Evolutionary conservation across 306 rosid species (phyloP).

Genomic region (Prunus mira): DNA sequence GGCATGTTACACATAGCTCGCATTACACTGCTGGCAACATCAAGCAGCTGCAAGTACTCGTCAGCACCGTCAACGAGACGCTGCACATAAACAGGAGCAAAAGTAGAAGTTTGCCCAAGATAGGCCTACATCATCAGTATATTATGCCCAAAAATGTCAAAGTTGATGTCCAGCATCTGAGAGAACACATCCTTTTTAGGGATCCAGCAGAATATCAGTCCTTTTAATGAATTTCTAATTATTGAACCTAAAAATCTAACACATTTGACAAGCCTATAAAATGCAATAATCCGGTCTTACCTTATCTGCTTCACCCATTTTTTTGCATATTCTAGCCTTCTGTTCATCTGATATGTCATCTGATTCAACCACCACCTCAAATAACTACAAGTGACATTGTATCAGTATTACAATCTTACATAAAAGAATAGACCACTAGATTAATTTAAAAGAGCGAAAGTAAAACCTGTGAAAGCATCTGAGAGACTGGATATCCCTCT

Average conservation of each 20-base stretch:
- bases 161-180: too few relatives aligned
- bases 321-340: conserved; percentile 82
- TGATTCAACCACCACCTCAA: conserved; percentile 67
- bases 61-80: conserved; percentile 85
- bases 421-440: background rate
- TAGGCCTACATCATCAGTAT: background rate
- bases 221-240: background rate
- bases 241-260: background rate
- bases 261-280: background rate
- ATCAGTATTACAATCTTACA: background rate
- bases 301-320: conserved; percentile 89
- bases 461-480: conserved; percentile 71
- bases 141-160: background rate
- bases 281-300: conserved; percentile 18
- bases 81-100: conserved; percentile 46
- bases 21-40: conserved; percentile 65
- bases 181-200: too few relatives aligned
- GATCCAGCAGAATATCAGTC: too few relatives aligned
- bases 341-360: conserved; percentile 82
- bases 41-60: conserved; percentile 89
- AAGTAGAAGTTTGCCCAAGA: conserved; percentile 16
- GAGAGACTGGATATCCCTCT: conserved; percentile 95
- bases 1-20: conserved; percentile 65
- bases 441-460: conserved; percentile 9
- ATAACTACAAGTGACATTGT: conserved; percentile 44